phyloP scores from a whole-genome alignment of 2,329 filamentous ascomycete species.

The Phaeoacremonium minimum region DNA sequence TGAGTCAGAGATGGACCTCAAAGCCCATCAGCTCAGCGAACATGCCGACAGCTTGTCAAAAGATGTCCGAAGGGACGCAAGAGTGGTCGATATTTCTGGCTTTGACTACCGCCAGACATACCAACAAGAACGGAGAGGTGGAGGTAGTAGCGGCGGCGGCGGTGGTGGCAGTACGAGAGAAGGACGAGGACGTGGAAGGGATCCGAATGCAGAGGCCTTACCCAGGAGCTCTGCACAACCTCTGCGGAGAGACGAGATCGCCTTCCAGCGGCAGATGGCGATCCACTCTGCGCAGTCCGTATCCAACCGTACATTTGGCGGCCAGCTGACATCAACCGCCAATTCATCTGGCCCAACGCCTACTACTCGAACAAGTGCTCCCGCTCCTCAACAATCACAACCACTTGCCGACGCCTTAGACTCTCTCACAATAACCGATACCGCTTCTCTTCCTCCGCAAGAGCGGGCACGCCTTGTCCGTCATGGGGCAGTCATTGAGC shows the following conservation, averaged over 20 bases:
- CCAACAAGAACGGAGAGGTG: slow-evolving; percentile 52
- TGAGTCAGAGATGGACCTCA: slow-evolving; percentile 88
- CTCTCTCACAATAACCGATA: slow-evolving; percentile 45
- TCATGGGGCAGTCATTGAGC: slow-evolving; percentile 80
- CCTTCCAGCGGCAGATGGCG: slow-evolving; percentile 87
- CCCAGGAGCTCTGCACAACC: slow-evolving; percentile 75
- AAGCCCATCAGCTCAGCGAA: slow-evolving; percentile 82
- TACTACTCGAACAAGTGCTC: slow-evolving; percentile 3
- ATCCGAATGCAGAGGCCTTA: slow-evolving; percentile 80
- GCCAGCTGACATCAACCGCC: slow-evolving; percentile 63
- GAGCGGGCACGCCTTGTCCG: slow-evolving; percentile 77
- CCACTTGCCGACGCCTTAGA: slow-evolving; percentile 36
- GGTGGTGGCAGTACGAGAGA: slow-evolving; percentile 33
- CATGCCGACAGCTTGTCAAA: slow-evolving; percentile 80
- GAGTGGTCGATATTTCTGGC: slow-evolving; percentile 78
- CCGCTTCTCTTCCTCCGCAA: slow-evolving; percentile 59
- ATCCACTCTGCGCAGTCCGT: slow-evolving; percentile 84
- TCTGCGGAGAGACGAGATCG: slow-evolving; percentile 79
- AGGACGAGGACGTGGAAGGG: slow-evolving; percentile 61
- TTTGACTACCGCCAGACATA: slow-evolving; percentile 80
- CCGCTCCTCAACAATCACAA: slow-evolving; percentile 12
- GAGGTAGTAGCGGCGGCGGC: slow-evolving; percentile 36
- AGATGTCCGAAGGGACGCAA: slow-evolving; percentile 75
- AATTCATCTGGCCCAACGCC: slow-evolving; percentile 21
- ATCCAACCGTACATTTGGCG: slow-evolving; percentile 77